phyloP scores from a whole-genome alignment of 164 flowering plant species.

The grape (Vitis vinifera) region ASM3070453v1 NC_081816.1:9472001-9472500 shows the following conservation, averaged over 20 bases:
- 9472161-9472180: constrained; percentile 19
- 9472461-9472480: too few relatives aligned
- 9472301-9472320: constrained; percentile 23
- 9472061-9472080: too few relatives aligned
- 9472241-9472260: not conserved
- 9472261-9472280: not conserved
- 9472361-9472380: not conserved
- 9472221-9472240: constrained; percentile 15
- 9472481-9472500: too few relatives aligned
- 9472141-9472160: not conserved
- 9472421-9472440: too few relatives aligned
- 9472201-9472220: constrained; percentile 14
- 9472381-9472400: not conserved
- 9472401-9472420: too few relatives aligned
- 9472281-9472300: constrained; percentile 21
- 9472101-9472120: not conserved
- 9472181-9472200: constrained; percentile 10
- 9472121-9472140: not conserved
- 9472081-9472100: not conserved
- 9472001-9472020: not conserved
- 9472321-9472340: constrained; percentile 40
- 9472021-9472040: too few relatives aligned
- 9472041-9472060: too few relatives aligned
- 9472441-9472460: too few relatives aligned
- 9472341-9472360: not conserved